These are phyloP conservation scores for Candida ipomoeae DNA, from an alignment of 805 yeast species.

Conservation along the genomic window DNA sequence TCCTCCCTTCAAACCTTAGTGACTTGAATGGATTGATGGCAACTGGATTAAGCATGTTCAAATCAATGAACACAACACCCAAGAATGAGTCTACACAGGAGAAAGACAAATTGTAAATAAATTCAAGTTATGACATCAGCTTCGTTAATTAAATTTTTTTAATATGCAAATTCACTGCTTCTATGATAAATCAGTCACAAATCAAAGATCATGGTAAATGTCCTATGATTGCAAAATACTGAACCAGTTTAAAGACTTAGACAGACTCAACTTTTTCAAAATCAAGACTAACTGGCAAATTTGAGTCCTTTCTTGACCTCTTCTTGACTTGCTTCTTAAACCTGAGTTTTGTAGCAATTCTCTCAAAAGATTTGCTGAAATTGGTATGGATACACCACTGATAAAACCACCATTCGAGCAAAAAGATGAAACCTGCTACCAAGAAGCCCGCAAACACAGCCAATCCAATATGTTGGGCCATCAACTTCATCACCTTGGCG, in stretches of 20 bases:
- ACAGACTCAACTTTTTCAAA: constrained; percentile 17
- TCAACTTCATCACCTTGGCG: constrained; percentile 68
- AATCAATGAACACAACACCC: constrained; percentile 37
- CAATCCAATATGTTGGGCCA: constrained; percentile 70
- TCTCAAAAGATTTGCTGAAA: constrained; percentile 23
- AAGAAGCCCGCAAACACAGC: constrained; percentile 69
- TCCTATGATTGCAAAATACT: background rate
- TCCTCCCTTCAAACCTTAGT: constrained; percentile 71
- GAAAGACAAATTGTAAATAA: constrained; percentile 5
- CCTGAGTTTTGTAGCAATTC: constrained; percentile 10
- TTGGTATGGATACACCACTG: constrained; percentile 29
- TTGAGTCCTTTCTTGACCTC: constrained; percentile 53
- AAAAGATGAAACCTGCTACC: constrained; percentile 42
- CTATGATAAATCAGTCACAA: background rate
- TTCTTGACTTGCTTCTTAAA: constrained; percentile 22
- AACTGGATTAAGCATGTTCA: constrained; percentile 69
- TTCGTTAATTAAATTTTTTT: constrained; percentile 1
- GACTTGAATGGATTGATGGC: constrained; percentile 74
- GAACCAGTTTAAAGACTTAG: background rate
- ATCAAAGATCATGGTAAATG: background rate
- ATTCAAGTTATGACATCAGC: background rate
- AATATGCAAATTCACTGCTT: constrained; percentile 2
- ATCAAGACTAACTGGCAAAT: constrained; percentile 42
- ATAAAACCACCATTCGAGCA: constrained; percentile 39
- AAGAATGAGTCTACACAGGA: background rate